Base-by-base conservation (phyloP, 78 protist genomes). In the Mastigamoeba balamuthi region DNA sequence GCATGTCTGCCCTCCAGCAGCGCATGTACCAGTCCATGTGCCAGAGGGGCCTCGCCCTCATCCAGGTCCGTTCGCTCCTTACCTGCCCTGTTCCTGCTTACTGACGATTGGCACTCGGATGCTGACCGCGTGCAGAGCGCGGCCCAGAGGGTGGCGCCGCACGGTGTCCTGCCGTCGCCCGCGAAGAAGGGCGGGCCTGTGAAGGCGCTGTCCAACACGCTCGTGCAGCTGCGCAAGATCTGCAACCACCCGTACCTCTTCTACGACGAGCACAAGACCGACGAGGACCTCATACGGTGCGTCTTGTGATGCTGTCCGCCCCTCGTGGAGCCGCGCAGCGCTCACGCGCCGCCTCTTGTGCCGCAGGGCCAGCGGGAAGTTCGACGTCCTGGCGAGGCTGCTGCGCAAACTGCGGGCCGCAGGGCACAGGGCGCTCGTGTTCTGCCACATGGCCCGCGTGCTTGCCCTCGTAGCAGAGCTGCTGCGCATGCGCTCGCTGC, bases 191-290 rank as follows among this genome's bases (percentile, higher is more conserved):
- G 30, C 53, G 70, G 33, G 29, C n/a, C 72, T 2, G 42, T 72
- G 27, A 82, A 72, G 33, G 85, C 77, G 36, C 36, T 73, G 30
- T 72, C 30, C 53, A 89, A 89, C 77, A 77, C 77, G 23, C 48
- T 85, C 36, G 85, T 89, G 29, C 90, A 89, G 64, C 70, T 89
- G 23, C 58, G 93, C 73, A 90, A 89, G 80, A 70, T 78, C 40
- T 85, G 93, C 79, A 90, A 92, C 76, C 98, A 94, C 76, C 98
- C 98, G 27, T 94, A 90, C 74, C 78, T 94, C 25, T 86, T 94
- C 40, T 80, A 87, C 27, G 95, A 93, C 23, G 91, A 74, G 3
- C 95, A 94, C n/a, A n/a, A n/a, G n/a, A n/a, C n/a, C n/a, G n/a
- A n/a, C n/a, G n/a, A n/a, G n/a, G 67, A 72, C 64, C n/a, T n/a